Percentiles rank a stretch among this genome's conserved stretches.
Evolutionary conservation across 2,329 filamentous ascomycete genomes (phyloP).

Genomic region (Diplocarpon mali): DNA sequence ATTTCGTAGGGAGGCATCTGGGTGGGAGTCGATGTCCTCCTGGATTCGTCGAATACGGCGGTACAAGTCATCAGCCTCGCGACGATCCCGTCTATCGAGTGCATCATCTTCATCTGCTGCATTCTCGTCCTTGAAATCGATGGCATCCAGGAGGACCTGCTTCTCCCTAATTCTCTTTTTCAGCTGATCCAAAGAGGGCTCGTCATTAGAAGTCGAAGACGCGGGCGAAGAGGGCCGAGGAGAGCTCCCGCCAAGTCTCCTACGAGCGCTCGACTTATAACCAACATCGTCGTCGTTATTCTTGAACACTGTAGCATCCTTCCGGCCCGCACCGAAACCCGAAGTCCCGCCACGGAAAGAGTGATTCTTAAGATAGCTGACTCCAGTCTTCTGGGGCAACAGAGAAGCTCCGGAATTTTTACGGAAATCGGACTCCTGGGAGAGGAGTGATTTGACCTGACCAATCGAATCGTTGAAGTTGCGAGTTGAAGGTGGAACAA

Average conservation of each 20-base stretch:
- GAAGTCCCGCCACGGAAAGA: conserved; percentile 62
- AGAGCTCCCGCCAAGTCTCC: conserved; percentile 61
- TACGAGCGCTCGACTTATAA: conserved; percentile 87
- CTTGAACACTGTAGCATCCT: conserved; percentile 93
- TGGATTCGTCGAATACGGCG: conserved; percentile 83
- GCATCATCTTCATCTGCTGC: conserved; percentile 83
- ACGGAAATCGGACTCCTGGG: conserved; percentile 77
- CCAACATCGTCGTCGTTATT: conserved; percentile 91
- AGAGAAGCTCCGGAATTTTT: conserved; percentile 85
- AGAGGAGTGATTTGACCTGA: conserved; percentile 80
- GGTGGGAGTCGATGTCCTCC: conserved; percentile 88
- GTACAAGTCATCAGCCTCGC: conserved; percentile 89
- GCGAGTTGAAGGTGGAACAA: conserved; percentile 87
- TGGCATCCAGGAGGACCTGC: conserved; percentile 86
- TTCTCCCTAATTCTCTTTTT: conserved; percentile 90
- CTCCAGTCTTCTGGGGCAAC: conserved; percentile 91
- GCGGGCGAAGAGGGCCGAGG: conserved; percentile 70
- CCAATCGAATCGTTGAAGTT: conserved; percentile 91
- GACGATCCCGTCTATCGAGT: conserved; percentile 78
- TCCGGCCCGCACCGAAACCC: conserved; percentile 52
- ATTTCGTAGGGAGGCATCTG: conserved; percentile 58
- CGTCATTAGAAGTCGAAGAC: conserved; percentile 62
- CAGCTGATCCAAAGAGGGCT: conserved; percentile 75
- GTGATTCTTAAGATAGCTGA: conserved; percentile 93
- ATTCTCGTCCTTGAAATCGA: conserved; percentile 92